Percentiles rank a stretch among this genome's conserved stretches.
phyloP scores from a whole-genome alignment of 352 stramenopile species.

The Saprolegnia parasitica region DNA sequence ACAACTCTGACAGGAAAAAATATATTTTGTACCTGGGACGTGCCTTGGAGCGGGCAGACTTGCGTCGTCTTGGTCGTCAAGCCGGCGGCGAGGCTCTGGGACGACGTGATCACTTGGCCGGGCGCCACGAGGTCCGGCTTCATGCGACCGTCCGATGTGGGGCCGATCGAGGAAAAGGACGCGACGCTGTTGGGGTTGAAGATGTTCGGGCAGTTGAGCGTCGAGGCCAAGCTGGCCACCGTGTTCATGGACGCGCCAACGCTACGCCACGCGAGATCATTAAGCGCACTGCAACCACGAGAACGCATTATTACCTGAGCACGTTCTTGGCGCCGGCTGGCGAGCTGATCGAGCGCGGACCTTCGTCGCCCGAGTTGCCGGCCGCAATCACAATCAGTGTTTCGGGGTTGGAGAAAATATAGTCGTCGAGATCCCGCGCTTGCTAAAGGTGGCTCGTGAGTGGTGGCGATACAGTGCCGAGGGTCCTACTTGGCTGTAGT shows the following conservation, averaged over 20 bases:
- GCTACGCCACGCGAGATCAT: neutral
- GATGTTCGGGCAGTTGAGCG: conserved; percentile 44
- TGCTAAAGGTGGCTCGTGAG: conserved; percentile 32
- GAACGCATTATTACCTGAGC: conserved; percentile 46
- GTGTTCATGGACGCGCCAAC: conserved; percentile 72
- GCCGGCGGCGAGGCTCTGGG: conserved; percentile 52
- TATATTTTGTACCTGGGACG: conserved; percentile 49
- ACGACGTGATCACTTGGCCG: conserved; percentile 75
- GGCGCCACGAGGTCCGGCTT: conserved; percentile 87
- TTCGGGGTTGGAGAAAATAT: conserved; percentile 81
- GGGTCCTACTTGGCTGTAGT: conserved; percentile 50
- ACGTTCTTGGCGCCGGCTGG: conserved; percentile 81
- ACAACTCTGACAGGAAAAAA: too few species aligned
- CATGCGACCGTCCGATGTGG: conserved; percentile 72
- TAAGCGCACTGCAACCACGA: neutral
- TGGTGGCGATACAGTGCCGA: neutral
- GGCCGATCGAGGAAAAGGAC: conserved; percentile 77
- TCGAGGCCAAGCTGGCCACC: conserved; percentile 44
- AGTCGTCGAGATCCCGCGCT: conserved; percentile 69
- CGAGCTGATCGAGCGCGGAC: conserved; percentile 68
- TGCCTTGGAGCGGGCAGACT: conserved; percentile 70
- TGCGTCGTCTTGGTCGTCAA: conserved; percentile 48
- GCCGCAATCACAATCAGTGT: conserved; percentile 83
- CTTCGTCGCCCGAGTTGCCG: conserved; percentile 83
- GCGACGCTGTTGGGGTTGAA: conserved; percentile 75